phyloP scores from a whole-genome alignment of 2,329 filamentous ascomycete genomes.

The Phaeoacremonium minimum region DNA sequence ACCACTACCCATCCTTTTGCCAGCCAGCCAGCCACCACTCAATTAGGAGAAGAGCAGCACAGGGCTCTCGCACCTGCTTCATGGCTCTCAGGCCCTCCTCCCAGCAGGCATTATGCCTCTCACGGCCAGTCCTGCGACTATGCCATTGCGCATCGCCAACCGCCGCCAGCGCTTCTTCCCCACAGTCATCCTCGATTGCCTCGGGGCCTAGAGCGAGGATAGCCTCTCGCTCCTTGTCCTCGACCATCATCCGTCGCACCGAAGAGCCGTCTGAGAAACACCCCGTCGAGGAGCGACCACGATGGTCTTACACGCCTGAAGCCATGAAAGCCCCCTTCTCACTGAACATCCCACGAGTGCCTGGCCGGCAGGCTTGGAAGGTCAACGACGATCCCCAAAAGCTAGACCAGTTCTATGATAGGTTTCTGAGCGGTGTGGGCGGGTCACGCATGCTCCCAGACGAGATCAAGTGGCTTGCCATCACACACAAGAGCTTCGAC shows the following conservation, averaged over 20 bases:
- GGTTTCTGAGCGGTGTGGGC: constrained; percentile 68
- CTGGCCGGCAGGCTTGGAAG: constrained; percentile 49
- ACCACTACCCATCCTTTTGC: too few relatives aligned
- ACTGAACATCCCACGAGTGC: constrained; percentile 53
- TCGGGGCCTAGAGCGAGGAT: not conserved
- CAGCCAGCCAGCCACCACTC: too few relatives aligned
- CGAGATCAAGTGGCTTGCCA: constrained; percentile 92
- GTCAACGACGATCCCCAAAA: constrained; percentile 72
- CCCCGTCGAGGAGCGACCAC: constrained; percentile 33
- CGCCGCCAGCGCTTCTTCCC: too few relatives aligned
- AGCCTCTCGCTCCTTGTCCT: constrained; percentile 7
- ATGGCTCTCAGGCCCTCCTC: too few relatives aligned
- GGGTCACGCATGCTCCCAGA: constrained; percentile 75
- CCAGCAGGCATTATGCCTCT: too few relatives aligned
- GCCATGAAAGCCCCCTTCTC: constrained; percentile 67
- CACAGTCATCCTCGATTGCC: too few relatives aligned
- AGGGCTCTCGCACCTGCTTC: too few relatives aligned
- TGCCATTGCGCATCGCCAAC: too few relatives aligned
- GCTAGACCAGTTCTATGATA: constrained; percentile 74
- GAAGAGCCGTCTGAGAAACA: not conserved
- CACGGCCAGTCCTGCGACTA: too few relatives aligned
- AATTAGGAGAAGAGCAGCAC: too few relatives aligned
- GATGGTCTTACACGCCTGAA: constrained; percentile 69
- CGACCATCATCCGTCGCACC: constrained; percentile 6
- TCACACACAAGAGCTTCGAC: constrained; percentile 98